Conservation (phyloP, 345 rosid species). For the Camelina neglecta region DNA sequence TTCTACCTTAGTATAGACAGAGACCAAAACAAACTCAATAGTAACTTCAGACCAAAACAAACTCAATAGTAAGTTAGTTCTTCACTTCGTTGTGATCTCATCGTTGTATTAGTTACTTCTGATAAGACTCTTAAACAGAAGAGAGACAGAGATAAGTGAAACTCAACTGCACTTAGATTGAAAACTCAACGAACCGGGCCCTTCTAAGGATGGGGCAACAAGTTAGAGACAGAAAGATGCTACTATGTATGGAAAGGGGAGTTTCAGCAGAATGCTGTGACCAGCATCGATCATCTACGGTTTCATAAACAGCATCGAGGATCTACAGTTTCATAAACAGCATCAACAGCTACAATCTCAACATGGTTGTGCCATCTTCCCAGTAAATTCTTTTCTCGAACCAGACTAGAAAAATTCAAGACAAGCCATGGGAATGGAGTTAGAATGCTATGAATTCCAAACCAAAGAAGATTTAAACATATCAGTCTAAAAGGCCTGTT, state of each 20-base stretch:
- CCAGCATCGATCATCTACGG: slow-evolving; percentile 35
- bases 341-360: slow-evolving; percentile 80
- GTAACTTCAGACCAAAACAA: not conserved
- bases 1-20: not conserved
- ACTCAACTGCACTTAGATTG: slow-evolving; percentile 4
- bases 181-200: slow-evolving; percentile 18
- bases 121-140: not conserved
- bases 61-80: not conserved
- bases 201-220: slow-evolving; percentile 9
- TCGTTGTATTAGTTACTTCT: not conserved
- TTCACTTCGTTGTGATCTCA: not conserved
- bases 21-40: not conserved
- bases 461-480: slow-evolving; percentile 9
- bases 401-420: slow-evolving; percentile 64
- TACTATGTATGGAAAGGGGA: slow-evolving; percentile 27
- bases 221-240: slow-evolving; percentile 25
- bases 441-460: slow-evolving; percentile 36
- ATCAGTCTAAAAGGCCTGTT: slow-evolving; percentile 20
- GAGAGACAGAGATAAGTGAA: slow-evolving; percentile 4
- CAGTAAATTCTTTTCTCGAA: slow-evolving; percentile 60
- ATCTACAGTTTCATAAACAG: slow-evolving; percentile 42
- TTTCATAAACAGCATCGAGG: slow-evolving; percentile 52
- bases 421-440: slow-evolving; percentile 42
- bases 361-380: slow-evolving; percentile 62
- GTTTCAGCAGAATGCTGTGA: slow-evolving; percentile 29